Base-by-base conservation (phyloP, 2,329 filamentous ascomycete species). In the Diaporthe ilicicola region DNA sequence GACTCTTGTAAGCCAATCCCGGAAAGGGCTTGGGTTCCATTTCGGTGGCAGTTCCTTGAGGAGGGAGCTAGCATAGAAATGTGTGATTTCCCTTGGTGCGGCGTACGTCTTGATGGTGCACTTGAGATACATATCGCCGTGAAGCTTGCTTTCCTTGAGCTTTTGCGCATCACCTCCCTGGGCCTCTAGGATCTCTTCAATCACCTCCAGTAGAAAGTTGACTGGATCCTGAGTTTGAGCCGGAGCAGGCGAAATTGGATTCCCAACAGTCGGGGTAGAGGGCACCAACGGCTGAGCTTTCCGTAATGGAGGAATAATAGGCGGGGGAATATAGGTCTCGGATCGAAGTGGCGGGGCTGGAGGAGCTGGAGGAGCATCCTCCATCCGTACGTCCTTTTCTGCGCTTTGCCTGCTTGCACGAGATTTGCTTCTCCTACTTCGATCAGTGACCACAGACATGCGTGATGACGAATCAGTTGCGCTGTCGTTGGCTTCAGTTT, bases 21-120 rank as follows among this genome's bases (percentile, higher is more conserved):
- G 81, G 32, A 83, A 77, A 0, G 77, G 77, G 10, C 78, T 78
- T 0, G 70, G 68, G 4, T 76, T 73, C 75, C 82, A 86, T 24
- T 78, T 74, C 5, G 76, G 74, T 46, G 80, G 79, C 1, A 86
- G 76, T 4, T 72, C 73, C 2, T 76, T 67, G 1, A 84, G 73
- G 7, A 89, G 78, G 7, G 81, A 81, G 5, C 74, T 74, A 1
- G 85, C 81, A 67, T 85, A 84, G 72, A 85, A 87, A 15, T 82
- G 79, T 2, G 86, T 75, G 3, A 88, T 75, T 46, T 87, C 83
- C 46, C 77, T 69, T 3, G 81, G 77, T 0, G 73, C 76, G 4
- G 67, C 59, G 56, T 84, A 84, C 1, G 76, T 54, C 3, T 80
- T 81, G 12, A 87, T 80, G 56, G 77, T 84, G 75, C 85, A 84